These are phyloP conservation scores for Sisymbrium altissimum DNA, from an alignment of 345 rosid genomes.

Conservation along the genomic window DNA sequence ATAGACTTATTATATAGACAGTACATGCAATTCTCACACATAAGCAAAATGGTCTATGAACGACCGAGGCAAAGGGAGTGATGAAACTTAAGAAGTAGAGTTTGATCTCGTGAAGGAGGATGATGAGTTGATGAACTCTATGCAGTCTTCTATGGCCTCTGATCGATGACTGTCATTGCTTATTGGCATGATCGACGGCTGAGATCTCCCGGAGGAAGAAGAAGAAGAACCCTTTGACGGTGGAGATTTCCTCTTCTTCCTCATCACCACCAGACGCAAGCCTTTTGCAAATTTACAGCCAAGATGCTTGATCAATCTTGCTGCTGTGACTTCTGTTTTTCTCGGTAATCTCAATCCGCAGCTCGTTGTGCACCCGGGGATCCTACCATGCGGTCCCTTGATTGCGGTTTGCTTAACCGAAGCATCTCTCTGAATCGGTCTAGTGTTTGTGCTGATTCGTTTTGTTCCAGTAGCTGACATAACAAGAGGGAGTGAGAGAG, in stretches of 20 bases:
- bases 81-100: constrained; percentile 35
- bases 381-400: constrained; percentile 22
- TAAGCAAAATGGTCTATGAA: neutral
- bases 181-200: constrained; percentile 40
- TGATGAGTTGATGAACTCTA: constrained; percentile 73
- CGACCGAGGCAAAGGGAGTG: neutral
- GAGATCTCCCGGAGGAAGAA: constrained; percentile 39
- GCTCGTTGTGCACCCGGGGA: constrained; percentile 31
- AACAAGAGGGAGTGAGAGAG: constrained; percentile 11
- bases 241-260: constrained; percentile 37
- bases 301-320: constrained; percentile 47
- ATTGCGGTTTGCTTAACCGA: constrained; percentile 6
- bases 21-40: constrained; percentile 2
- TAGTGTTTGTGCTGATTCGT: constrained; percentile 16
- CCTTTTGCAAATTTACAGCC: constrained; percentile 52
- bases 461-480: constrained; percentile 41
- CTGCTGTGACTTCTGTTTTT: constrained; percentile 41
- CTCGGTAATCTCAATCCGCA: constrained; percentile 48
- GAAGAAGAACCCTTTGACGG: constrained; percentile 42
- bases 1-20: neutral
- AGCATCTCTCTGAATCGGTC: constrained; percentile 7
- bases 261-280: constrained; percentile 37
- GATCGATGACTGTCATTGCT: constrained; percentile 50
- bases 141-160: constrained; percentile 82
- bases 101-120: constrained; percentile 58